phyloP scores from a whole-genome alignment of 1,139 yeast species.

The Candida anutae region DNA sequence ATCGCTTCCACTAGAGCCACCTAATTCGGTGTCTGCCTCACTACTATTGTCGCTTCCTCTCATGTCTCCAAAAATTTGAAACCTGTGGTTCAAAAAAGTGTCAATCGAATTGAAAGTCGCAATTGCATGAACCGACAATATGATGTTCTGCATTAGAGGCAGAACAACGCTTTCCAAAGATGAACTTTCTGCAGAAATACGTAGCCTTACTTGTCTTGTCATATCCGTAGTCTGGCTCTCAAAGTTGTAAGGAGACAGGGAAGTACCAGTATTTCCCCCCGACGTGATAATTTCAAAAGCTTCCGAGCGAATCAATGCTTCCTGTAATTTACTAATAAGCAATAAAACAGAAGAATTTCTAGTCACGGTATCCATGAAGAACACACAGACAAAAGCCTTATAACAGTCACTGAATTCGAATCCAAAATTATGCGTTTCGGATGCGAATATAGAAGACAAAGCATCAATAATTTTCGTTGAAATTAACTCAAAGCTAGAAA shows the following conservation, averaged over 20 bases:
- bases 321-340: conserved; percentile 57
- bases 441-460: conserved; percentile 35
- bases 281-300: conserved; percentile 64
- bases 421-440: conserved; percentile 16
- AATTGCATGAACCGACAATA: conserved; percentile 78
- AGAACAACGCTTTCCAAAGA: conserved; percentile 18
- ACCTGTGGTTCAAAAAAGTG: conserved; percentile 44
- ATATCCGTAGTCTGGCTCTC: conserved; percentile 46
- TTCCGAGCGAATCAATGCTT: conserved; percentile 68
- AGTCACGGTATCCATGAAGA: conserved; percentile 23
- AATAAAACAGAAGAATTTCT: conserved; percentile 27
- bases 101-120: conserved; percentile 75
- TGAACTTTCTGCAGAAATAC: conserved; percentile 26
- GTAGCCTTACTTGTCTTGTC: conserved; percentile 65
- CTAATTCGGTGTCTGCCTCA: conserved; percentile 2
- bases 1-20: conserved; percentile 4
- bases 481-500: conserved; percentile 72
- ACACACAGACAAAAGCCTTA: conserved; percentile 41
- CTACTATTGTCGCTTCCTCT: conserved; percentile 3
- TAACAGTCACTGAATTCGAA: conserved; percentile 22
- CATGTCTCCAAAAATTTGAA: conserved; percentile 18
- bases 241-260: not conserved
- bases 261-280: conserved; percentile 17
- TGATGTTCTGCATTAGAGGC: conserved; percentile 28
- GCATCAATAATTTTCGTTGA: conserved; percentile 57